Evolutionary conservation across 1,139 yeast species (phyloP).

Genomic region (Candida freyschussii): DNA sequence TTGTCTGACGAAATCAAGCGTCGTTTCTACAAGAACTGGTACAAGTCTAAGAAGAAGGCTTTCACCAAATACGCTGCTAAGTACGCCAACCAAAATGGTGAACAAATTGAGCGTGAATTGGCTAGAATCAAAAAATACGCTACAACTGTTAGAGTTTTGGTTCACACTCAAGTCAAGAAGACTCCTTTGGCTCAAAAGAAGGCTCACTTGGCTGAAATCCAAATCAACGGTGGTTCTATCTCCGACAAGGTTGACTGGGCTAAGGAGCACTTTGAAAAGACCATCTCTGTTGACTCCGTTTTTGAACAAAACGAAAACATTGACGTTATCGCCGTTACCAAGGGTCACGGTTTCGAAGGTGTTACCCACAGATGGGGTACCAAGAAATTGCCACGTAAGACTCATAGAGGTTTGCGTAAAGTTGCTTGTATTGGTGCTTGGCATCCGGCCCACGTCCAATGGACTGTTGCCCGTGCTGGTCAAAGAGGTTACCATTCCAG

Average conservation of each 20-base stretch:
- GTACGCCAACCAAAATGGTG: constrained; percentile 84
- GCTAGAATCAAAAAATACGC: constrained; percentile 99
- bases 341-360: constrained; percentile 99
- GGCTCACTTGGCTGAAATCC: constrained; percentile 99
- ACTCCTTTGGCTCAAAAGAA: constrained; percentile 99
- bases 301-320: constrained; percentile 98
- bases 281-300: constrained; percentile 91
- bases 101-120: constrained; percentile 90
- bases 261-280: constrained; percentile 98
- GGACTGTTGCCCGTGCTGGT: constrained; percentile 99
- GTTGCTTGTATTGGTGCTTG: constrained; percentile 99
- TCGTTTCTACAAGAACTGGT: constrained; percentile 99
- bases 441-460: constrained; percentile 99
- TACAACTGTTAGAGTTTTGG: constrained; percentile 96
- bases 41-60: constrained; percentile 99
- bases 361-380: constrained; percentile 99
- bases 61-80: constrained; percentile 99
- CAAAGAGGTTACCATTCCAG: constrained; percentile 99
- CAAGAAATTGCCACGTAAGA: constrained; percentile 99
- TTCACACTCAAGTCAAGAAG: constrained; percentile 99
- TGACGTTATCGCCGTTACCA: constrained; percentile 98
- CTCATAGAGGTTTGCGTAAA: constrained; percentile 99
- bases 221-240: constrained; percentile 98
- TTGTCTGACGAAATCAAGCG: constrained; percentile 98
- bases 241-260: constrained; percentile 99